These are phyloP conservation scores for Cercospora zeae-maydis DNA, from an alignment of 2,329 filamentous ascomycete genomes.

Conservation along the genomic window DNA sequence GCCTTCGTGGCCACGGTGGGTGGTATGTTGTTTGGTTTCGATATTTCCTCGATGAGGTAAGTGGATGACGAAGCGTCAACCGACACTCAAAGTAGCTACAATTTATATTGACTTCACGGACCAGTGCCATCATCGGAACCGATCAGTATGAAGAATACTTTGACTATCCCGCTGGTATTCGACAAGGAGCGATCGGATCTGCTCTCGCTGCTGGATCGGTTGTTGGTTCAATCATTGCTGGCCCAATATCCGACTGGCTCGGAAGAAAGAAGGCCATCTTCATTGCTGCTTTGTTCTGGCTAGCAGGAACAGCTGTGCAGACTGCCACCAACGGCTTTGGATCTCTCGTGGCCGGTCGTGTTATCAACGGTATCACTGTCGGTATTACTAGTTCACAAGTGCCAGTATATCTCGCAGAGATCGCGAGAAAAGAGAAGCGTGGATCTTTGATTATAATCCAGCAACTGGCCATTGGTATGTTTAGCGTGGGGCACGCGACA, in stretches of 20 bases:
- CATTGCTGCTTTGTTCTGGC: slow-evolving; percentile 49
- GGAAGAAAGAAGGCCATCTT: slow-evolving; percentile 49
- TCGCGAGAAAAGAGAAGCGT: slow-evolving; percentile 43
- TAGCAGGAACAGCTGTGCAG: slow-evolving; percentile 45
- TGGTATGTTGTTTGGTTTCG: slow-evolving; percentile 54
- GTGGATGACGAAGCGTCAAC: not conserved
- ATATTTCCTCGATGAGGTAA: slow-evolving; percentile 29
- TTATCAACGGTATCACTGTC: slow-evolving; percentile 42
- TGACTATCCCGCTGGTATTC: slow-evolving; percentile 47
- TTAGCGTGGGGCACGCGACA: slow-evolving; percentile 21
- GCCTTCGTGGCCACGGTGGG: slow-evolving; percentile 52
- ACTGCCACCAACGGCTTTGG: slow-evolving; percentile 38
- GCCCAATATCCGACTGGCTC: slow-evolving; percentile 46
- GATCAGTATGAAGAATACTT: slow-evolving; percentile 51
- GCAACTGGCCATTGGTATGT: slow-evolving; percentile 42
- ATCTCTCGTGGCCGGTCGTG: slow-evolving; percentile 45
- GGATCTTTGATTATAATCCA: slow-evolving; percentile 46
- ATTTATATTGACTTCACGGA: not conserved
- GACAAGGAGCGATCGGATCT: slow-evolving; percentile 50
- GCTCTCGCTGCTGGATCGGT: slow-evolving; percentile 51
- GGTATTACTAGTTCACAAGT: slow-evolving; percentile 47
- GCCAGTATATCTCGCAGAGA: slow-evolving; percentile 46
- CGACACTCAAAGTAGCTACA: no score
- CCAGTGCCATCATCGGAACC: slow-evolving; percentile 12
- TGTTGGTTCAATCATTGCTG: slow-evolving; percentile 47